phyloP scores from a whole-genome alignment of 2,329 filamentous ascomycete genomes.

The Sordariomycetes sp. region DNA sequence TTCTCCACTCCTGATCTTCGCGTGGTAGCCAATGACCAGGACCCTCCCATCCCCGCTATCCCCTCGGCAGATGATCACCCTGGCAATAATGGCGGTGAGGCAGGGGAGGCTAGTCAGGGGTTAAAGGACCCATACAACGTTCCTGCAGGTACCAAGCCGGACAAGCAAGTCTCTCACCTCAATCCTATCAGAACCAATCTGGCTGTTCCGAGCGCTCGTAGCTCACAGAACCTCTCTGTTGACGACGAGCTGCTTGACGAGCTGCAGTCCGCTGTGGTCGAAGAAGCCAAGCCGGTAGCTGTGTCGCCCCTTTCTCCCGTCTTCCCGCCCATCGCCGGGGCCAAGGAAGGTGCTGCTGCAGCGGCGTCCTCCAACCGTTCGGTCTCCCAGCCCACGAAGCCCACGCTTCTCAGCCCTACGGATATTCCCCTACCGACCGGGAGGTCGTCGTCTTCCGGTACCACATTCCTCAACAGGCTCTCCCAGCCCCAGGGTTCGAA shows the following conservation, averaged over 20 bases:
- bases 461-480: conserved; percentile 40
- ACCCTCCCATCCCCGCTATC: background rate
- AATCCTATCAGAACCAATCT: conserved; percentile 45
- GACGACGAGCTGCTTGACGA: conserved; percentile 80
- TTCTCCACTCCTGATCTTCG: conserved; percentile 26
- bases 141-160: conserved; percentile 16
- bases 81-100: background rate
- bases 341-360: conserved; percentile 10
- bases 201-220: conserved; percentile 11
- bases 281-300: conserved; percentile 69
- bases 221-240: conserved; percentile 35
- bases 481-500: conserved; percentile 37
- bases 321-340: conserved; percentile 21
- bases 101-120: conserved; percentile 1
- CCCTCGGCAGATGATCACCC: background rate
- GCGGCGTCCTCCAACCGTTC: conserved; percentile 25
- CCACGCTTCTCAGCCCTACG: conserved; percentile 26
- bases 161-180: conserved; percentile 16
- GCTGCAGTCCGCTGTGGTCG: conserved; percentile 64
- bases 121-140: conserved; percentile 12
- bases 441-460: conserved; percentile 42
- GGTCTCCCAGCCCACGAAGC: conserved; percentile 27
- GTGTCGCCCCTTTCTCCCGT: conserved; percentile 69
- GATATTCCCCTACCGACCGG: conserved; percentile 28
- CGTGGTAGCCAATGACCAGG: background rate